Percentiles rank a stretch among this genome's conserved stretches.
Evolutionary conservation across 2,329 filamentous ascomycete species (phyloP).

Genomic region (Claviceps sp.): DNA sequence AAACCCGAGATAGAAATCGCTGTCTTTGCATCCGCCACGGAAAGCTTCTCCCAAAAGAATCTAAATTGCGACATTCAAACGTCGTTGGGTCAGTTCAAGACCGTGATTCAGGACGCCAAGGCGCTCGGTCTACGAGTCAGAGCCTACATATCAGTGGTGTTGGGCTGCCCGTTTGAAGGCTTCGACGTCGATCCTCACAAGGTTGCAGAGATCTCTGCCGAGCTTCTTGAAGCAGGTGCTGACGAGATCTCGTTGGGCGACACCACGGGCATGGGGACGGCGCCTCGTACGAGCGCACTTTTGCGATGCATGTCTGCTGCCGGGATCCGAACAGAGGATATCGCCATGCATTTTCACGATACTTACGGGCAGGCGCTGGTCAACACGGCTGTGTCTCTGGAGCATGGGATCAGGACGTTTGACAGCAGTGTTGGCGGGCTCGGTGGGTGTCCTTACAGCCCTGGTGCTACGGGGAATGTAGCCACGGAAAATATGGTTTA

Average conservation of each 20-base stretch:
- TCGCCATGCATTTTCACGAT: constrained; percentile 81
- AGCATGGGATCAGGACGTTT: constrained; percentile 66
- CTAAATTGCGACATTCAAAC: constrained; percentile 69
- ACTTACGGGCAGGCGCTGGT: constrained; percentile 79
- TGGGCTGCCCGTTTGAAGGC: constrained; percentile 67
- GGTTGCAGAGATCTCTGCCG: constrained; percentile 53
- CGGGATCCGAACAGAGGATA: constrained; percentile 53
- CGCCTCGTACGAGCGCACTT: constrained; percentile 52
- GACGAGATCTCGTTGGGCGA: constrained; percentile 86
- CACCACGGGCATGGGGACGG: constrained; percentile 82
- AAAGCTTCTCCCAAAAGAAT: constrained; percentile 68
- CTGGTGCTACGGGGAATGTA: constrained; percentile 76
- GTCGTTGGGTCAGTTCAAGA: constrained; percentile 55
- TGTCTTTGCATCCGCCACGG: constrained; percentile 71
- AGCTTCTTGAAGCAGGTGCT: constrained; percentile 70
- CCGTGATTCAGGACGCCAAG: constrained; percentile 58
- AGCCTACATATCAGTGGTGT: constrained; percentile 68
- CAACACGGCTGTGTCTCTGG: constrained; percentile 64
- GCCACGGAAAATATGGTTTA: constrained; percentile 77
- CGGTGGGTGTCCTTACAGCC: constrained; percentile 75
- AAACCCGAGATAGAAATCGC: constrained; percentile 54
- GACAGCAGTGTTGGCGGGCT: constrained; percentile 70
- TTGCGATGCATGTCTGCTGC: constrained; percentile 52
- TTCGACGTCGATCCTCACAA: constrained; percentile 48
- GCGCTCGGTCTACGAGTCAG: constrained; percentile 53